These are phyloP conservation scores for Pisolithus microcarpus DNA, from an alignment of 768 basidiomycete genomes.

Conservation along the genomic window DNA sequence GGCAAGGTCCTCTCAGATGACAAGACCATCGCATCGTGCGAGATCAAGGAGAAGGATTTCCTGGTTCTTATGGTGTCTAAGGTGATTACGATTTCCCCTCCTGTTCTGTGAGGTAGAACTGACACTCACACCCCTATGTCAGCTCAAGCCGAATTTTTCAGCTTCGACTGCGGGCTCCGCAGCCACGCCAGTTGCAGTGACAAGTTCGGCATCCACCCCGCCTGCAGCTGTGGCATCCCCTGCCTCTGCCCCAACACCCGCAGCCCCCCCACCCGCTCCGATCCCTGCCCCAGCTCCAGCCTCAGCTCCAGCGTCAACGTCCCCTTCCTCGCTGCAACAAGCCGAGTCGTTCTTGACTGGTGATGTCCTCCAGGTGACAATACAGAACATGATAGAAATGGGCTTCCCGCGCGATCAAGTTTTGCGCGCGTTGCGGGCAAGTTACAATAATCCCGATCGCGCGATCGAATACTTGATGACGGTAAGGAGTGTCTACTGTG, in stretches of 20 bases:
- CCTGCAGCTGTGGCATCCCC: slow-evolving; percentile 30
- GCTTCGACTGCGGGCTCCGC: slow-evolving; percentile 28
- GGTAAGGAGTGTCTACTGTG: slow-evolving; percentile 38
- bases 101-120: slow-evolving; percentile 18
- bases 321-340: slow-evolving; percentile 37
- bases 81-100: slow-evolving; percentile 41
- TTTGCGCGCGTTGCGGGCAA: slow-evolving; percentile 77
- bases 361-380: slow-evolving; percentile 62
- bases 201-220: neutral
- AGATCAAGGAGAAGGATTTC: slow-evolving; percentile 98
- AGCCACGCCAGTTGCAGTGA: slow-evolving; percentile 24
- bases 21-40: slow-evolving; percentile 80
- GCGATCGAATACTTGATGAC: slow-evolving; percentile 98
- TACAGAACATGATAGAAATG: slow-evolving; percentile 88
- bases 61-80: slow-evolving; percentile 98
- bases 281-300: slow-evolving; percentile 27
- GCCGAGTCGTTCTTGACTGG: slow-evolving; percentile 67
- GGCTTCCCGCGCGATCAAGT: slow-evolving; percentile 87
- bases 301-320: slow-evolving; percentile 22
- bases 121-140: slow-evolving; percentile 22
- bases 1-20: slow-evolving; percentile 88
- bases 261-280: slow-evolving; percentile 29
- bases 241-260: slow-evolving; percentile 29
- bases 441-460: slow-evolving; percentile 95
- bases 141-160: slow-evolving; percentile 11